Evolutionary conservation across 176 grass and related monocot species (phyloP), one percentile per base, ranked within the genome.

Genomic region (Avena eriantha): DNA sequence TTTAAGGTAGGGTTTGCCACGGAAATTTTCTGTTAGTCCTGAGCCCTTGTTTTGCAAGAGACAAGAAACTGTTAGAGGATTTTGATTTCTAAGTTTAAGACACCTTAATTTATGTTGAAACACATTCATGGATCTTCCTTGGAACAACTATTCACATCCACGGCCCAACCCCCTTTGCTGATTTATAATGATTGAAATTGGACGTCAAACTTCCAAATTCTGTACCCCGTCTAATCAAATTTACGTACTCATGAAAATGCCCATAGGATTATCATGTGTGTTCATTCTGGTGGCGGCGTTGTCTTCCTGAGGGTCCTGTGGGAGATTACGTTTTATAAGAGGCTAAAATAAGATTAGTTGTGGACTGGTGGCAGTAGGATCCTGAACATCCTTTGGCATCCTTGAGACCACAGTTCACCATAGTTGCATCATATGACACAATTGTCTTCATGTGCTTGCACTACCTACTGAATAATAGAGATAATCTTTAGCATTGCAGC

Each of bases 281-380:
- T 81, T 69, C 26, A 13, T 53, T 66, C 11, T 35, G 46, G 63
- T 81, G 61, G 2, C n/a, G 19, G 43, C 10, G 0, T 41, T 41
- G 39, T 81, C 80, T 39, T 71, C 80, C 66, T 71, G 57, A 23
- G 18, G 35, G 67, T 69, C 23, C 19, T 48, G 57, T 46, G 78
- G 58, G 35, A 65, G 21, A 48, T 49, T 51, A 19, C 33, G 15
- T 33, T 50, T 31, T 66, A 60, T 66, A 60, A 18, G 35, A 48
- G 73, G 24, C 41, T 81, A 16, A 34, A 39, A n/a, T 8, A 39
- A 39, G 29, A 31, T 82, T 13, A 54, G 45, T 67, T 10, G 5
- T 68, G 48, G 47, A 55, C 5, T 81, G 10, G 2, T 68, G 19
- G 31, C 24, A 67, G 46, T 68, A 70, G 29, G 55, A 82, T 36